These are phyloP conservation scores for Lasiosphaeria miniovina DNA, from an alignment of 495 filamentous ascomycete genomes.

Conservation along the genomic window DNA sequence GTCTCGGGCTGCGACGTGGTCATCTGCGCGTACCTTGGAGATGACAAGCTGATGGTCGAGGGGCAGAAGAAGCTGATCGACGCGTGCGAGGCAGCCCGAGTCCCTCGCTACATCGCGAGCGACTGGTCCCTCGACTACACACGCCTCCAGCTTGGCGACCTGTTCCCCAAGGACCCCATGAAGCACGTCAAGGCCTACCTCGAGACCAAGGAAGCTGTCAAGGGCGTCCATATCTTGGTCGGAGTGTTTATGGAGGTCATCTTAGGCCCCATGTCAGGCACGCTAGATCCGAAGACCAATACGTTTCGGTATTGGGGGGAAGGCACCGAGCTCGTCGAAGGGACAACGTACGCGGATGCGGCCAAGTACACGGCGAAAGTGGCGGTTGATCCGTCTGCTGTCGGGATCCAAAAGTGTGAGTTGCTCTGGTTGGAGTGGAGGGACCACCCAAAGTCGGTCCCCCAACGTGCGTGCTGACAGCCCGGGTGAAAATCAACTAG, in stretches of 20 bases:
- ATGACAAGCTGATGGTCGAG: constrained; percentile 41
- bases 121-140: constrained; percentile 45
- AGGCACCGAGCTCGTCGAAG: constrained; percentile 36
- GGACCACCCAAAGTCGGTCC: background rate
- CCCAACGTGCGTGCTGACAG: background rate
- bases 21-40: constrained; percentile 45
- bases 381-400: constrained; percentile 26
- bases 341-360: constrained; percentile 33
- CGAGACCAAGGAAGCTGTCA: constrained; percentile 36
- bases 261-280: constrained; percentile 19
- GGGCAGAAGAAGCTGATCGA: constrained; percentile 46
- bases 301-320: constrained; percentile 34
- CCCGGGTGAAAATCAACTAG: constrained; percentile 12
- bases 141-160: constrained; percentile 36
- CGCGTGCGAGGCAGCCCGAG: constrained; percentile 36
- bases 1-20: constrained; percentile 24
- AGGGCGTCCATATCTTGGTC: constrained; percentile 35
- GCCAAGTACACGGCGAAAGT: constrained; percentile 38
- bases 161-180: constrained; percentile 44
- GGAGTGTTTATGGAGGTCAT: constrained; percentile 31
- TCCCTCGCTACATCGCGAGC: constrained; percentile 43
- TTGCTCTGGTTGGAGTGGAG: background rate
- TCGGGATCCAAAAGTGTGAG: constrained; percentile 31
- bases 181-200: constrained; percentile 43
- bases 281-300: constrained; percentile 21